A percentile compares a stretch with the other conserved stretches of the same genome.
These are phyloP conservation scores for Rhododendron williamsianum DNA, from an alignment of 148 eudicot species.

Conservation along the genomic window DNA sequence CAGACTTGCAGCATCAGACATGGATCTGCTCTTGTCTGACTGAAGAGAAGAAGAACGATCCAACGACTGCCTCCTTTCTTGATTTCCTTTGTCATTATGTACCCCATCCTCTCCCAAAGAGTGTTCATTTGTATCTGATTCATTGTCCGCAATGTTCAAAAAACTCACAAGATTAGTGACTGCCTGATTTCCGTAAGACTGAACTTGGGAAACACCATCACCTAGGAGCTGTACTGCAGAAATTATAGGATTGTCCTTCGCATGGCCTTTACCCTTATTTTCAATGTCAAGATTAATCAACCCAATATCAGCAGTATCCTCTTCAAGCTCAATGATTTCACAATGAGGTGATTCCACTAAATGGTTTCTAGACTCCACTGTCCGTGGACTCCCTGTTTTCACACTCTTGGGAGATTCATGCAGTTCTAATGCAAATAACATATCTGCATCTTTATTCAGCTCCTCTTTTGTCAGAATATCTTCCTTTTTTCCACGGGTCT, in stretches of 20 bases:
- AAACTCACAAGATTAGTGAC: conserved; percentile 77
- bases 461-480: conserved; percentile 29
- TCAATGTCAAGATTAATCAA: conserved; percentile 25
- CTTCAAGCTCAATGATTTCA: conserved; percentile 80
- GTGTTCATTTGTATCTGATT: conserved; percentile 42
- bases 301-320: conserved; percentile 27
- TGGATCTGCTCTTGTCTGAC: conserved; percentile 73
- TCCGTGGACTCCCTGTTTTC: conserved; percentile 46
- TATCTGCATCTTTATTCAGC: conserved; percentile 35
- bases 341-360: conserved; percentile 36
- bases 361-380: conserved; percentile 36
- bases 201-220: conserved; percentile 95
- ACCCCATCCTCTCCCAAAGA: conserved; percentile 42
- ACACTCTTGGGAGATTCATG: conserved; percentile 45
- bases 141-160: conserved; percentile 70
- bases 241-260: conserved; percentile 63
- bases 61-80: conserved; percentile 28
- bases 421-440: conserved; percentile 31
- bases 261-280: conserved; percentile 37
- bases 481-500: conserved; percentile 22
- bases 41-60: conserved; percentile 63
- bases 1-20: conserved; percentile 57
- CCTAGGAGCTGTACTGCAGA: conserved; percentile 93
- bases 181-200: conserved; percentile 88
- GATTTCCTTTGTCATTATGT: conserved; percentile 37